Evolutionary conservation across 768 basidiomycete genomes (phyloP).

Genomic region (Tylopilus intermedius): DNA sequence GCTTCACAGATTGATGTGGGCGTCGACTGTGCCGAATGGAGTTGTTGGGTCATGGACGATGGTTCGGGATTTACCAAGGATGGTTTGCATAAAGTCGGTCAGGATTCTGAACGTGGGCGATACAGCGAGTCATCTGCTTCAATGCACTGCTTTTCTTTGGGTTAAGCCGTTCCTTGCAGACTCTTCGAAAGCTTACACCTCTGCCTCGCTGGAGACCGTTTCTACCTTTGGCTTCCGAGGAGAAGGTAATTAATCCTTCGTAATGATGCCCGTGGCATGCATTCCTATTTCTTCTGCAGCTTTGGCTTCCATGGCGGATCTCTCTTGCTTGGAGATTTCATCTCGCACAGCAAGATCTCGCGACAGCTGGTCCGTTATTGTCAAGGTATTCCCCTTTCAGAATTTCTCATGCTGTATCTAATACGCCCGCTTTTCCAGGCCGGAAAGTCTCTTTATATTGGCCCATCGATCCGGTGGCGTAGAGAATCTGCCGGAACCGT

Average conservation of each 20-base stretch:
- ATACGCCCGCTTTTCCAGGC: constrained; percentile 39
- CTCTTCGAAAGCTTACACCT: constrained; percentile 66
- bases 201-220: constrained; percentile 44
- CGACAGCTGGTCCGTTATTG: constrained; percentile 71
- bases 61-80: constrained; percentile 70
- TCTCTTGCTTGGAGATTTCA: constrained; percentile 77
- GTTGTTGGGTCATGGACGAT: constrained; percentile 82
- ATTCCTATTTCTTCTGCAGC: constrained; percentile 42
- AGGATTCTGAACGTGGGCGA: constrained; percentile 48
- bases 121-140: constrained; percentile 55
- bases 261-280: constrained; percentile 1
- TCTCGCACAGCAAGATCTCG: constrained; percentile 62
- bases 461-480: constrained; percentile 71
- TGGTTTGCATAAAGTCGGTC: constrained; percentile 51
- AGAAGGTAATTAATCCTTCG: constrained; percentile 58
- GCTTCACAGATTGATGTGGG: constrained; percentile 66
- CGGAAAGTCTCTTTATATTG: constrained; percentile 61
- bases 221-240: constrained; percentile 88
- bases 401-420: background rate
- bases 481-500: constrained; percentile 72
- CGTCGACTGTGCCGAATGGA: constrained; percentile 73
- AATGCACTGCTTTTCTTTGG: background rate
- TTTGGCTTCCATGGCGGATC: constrained; percentile 74
- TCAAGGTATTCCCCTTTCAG: constrained; percentile 50
- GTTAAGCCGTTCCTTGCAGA: constrained; percentile 36